Conservation (phyloP, 2,329 filamentous ascomycete species). For the Aschersonia sp. region DNA sequence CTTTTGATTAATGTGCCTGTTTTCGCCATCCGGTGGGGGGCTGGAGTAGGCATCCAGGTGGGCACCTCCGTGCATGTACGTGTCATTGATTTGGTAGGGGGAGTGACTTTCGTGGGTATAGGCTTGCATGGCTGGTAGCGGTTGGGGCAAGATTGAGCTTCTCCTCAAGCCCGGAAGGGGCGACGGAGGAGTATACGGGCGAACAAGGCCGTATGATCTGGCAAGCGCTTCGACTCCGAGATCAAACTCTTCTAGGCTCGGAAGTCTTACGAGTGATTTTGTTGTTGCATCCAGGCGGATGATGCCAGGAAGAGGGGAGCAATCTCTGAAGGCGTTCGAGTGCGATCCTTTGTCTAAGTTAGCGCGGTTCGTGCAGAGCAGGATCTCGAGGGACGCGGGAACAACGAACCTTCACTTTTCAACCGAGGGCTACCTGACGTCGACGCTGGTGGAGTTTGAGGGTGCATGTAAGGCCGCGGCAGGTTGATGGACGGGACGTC, state of each 20-base stretch:
- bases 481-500: constrained; percentile 9
- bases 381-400: background rate
- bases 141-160: constrained; percentile 10
- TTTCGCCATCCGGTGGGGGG: constrained; percentile 20
- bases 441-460: constrained; percentile 17
- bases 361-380: constrained; percentile 1
- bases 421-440: constrained; percentile 19
- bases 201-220: constrained; percentile 14
- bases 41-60: constrained; percentile 17
- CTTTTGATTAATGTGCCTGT: constrained; percentile 27
- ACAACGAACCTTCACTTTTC: constrained; percentile 16
- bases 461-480: constrained; percentile 8
- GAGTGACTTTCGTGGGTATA: constrained; percentile 11
- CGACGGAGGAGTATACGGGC: constrained; percentile 13
- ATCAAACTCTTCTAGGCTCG: constrained; percentile 22
- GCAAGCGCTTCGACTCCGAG: constrained; percentile 21
- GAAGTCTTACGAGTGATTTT: constrained; percentile 13
- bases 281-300: constrained; percentile 5
- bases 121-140: constrained; percentile 9
- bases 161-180: constrained; percentile 12
- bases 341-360: constrained; percentile 7
- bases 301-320: constrained; percentile 12
- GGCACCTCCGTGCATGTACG: constrained; percentile 9
- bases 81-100: constrained; percentile 9
- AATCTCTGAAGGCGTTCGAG: constrained; percentile 9